phyloP scores from a whole-genome alignment of 2,329 filamentous ascomycete genomes.

The Cladorrhinum sp. region DNA sequence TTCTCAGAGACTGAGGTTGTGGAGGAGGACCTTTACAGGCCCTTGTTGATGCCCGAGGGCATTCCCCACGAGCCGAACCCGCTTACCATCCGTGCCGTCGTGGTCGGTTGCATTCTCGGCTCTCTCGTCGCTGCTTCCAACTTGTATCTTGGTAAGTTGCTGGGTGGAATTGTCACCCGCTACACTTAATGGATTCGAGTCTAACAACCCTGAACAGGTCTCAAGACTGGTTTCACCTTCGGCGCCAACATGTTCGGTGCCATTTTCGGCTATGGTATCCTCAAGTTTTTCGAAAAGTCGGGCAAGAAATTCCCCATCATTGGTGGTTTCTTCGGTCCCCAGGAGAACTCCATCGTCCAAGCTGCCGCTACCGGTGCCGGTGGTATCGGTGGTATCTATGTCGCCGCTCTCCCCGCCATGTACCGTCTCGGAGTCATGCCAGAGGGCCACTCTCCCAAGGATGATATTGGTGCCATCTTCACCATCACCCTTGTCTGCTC shows the following conservation, averaged over 20 bases:
- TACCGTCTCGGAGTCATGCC: constrained; percentile 50
- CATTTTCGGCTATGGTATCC: constrained; percentile 55
- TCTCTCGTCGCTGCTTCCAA: constrained; percentile 57
- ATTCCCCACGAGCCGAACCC: constrained; percentile 39
- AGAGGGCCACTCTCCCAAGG: constrained; percentile 38
- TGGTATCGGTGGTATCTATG: constrained; percentile 52
- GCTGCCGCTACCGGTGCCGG: constrained; percentile 52
- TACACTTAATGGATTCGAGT: not conserved
- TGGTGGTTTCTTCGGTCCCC: constrained; percentile 53
- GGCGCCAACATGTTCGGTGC: constrained; percentile 45
- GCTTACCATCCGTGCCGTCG: constrained; percentile 50
- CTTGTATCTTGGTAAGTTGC: constrained; percentile 54
- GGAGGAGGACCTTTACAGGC: constrained; percentile 41
- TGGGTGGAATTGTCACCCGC: not conserved
- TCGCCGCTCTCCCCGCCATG: constrained; percentile 54
- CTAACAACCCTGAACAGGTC: constrained; percentile 30
- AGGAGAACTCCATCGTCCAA: constrained; percentile 49
- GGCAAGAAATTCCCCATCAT: constrained; percentile 46
- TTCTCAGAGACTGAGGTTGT: constrained; percentile 25
- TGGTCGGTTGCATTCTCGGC: constrained; percentile 52
- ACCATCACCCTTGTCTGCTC: constrained; percentile 49
- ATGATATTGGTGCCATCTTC: constrained; percentile 49
- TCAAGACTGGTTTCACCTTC: constrained; percentile 48
- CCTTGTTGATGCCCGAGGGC: constrained; percentile 36
- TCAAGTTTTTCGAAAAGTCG: constrained; percentile 47